Evolutionary conservation across 2,329 filamentous ascomycete genomes (phyloP), one percentile per base, ranked within the genome.

Genomic region (Botryosphaeria agaves): DNA sequence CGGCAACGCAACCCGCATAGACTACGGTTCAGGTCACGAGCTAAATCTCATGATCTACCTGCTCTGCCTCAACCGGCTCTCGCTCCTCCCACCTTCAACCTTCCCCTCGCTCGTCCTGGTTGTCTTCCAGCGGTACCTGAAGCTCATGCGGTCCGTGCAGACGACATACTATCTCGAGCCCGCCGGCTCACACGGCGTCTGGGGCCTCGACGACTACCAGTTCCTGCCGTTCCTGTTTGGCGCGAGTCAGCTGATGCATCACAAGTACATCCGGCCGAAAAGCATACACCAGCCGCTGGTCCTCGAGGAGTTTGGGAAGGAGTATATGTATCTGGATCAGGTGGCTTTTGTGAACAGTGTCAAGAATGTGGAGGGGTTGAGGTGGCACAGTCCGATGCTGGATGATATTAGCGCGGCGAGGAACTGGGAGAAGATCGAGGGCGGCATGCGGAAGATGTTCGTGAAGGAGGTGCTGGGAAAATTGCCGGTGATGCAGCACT

Each of bases 301-400:
- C 1, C 62, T 98, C 9, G 89, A 95, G 49, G 84, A 95, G 49
- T 85, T 81, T 44, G 70, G 72, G 9, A 59, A 66, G 33, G 81
- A 93, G 33, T 98, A 77, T 46, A 59, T 98, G 34, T 98, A 98
- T 45, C 70, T 98, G 0, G 79, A 85, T 31, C 89, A 95, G 55
- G 82, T 98, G 16, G 68, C 69, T 30, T 98, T 92, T 55, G 87
- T 98, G 34, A 94, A 95, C 56, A 81, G 75, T 41, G 91, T 92
- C 34, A 98, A 98, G 62, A 93, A 83, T 1, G 85, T 94, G 34
- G 83, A 91, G 46, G 87, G 85, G 1, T 59, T 98, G 36, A 70
- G 89, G 26, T 98, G 89, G 89, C 91, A 98, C 47, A 85, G 77
- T 39, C 89, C 91, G 3, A 95, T 98, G 91, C 70, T 98, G 12